Evolutionary conservation across 768 basidiomycete genomes (phyloP), one percentile per base, ranked within the genome.

Genomic region (Tubosaeta sp.): DNA sequence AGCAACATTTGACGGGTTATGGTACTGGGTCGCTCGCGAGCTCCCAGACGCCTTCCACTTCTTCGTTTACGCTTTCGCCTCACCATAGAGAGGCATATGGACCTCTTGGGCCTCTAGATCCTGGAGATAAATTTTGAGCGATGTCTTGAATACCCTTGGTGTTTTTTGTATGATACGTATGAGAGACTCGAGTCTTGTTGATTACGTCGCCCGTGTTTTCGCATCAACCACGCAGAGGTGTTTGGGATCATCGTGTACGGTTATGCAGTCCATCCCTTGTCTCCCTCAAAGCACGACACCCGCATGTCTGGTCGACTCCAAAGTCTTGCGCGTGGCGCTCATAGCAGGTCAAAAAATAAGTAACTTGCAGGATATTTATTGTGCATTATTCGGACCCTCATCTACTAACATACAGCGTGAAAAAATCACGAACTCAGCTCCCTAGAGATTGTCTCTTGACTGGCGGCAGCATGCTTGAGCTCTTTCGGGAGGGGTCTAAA

Each of bases 191-290:
- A n/a, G n/a, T n/a, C n/a, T n/a, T n/a, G n/a, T 45, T 29, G 44
- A 38, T 47, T 47, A 38, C 22, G 38, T 31, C 27, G 19, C 31
- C 36, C n/a, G n/a, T n/a, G n/a, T n/a, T n/a, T n/a, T 10, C 41
- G 43, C 46, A n/a, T 50, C 55, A 21, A n/a, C n/a, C n/a, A 18
- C 73, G 71, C 14, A 69, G 71, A 53, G 78, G 79, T 55, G 70
- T 73, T 12, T 84, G 82, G 82, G 80, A 84, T 77, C 65, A 83
- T 94, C 60, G 79, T 91, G n/a, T 94, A 94, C 66, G 93, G 93
- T 41, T 93, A 94, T 72, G 91, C 89, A 24, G 81, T 90, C 49
- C 87, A 94, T 59, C 90, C 93, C 3, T 80, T 93, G 39, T 76
- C 82, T 1, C 87, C 86, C 2, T 83, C 83, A 40, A 84, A 86